A percentile compares a stretch with the other conserved stretches of the same genome.
Evolutionary conservation across 2,329 filamentous ascomycete species (phyloP).

Genomic region (Ceratocystiopsis brevicomis): DNA sequence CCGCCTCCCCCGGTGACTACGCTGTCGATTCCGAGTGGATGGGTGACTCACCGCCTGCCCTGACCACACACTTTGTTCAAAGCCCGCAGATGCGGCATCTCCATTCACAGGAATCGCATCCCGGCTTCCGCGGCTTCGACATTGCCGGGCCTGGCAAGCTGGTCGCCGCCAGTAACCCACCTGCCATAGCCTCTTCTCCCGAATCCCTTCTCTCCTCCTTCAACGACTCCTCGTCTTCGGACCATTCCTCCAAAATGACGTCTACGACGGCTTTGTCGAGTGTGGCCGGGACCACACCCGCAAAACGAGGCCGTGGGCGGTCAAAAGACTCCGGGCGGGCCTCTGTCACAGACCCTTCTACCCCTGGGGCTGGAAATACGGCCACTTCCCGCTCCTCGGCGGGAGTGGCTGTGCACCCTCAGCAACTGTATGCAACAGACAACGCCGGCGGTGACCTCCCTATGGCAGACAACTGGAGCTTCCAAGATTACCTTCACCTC

Average conservation of each 20-base stretch:
- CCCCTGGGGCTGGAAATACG: background rate
- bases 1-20: constrained; percentile 9
- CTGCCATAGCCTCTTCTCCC: constrained; percentile 7
- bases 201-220: constrained; percentile 15
- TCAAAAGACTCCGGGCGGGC: constrained; percentile 13
- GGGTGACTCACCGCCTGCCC: constrained; percentile 9
- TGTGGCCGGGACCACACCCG: constrained; percentile 2
- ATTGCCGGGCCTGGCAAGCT: background rate
- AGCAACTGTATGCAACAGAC: too few species aligned
- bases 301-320: constrained; percentile 6
- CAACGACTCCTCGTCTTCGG: constrained; percentile 31
- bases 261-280: constrained; percentile 8
- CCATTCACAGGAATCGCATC: background rate
- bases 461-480: constrained; percentile 18
- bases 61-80: constrained; percentile 10
- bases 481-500: constrained; percentile 18
- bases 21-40: constrained; percentile 11
- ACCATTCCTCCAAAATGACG: constrained; percentile 21
- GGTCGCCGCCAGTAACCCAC: constrained; percentile 1
- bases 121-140: background rate
- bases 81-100: constrained; percentile 2
- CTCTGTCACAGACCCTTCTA: background rate
- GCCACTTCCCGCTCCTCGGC: background rate
- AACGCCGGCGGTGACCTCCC: too few species aligned
- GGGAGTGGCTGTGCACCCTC: background rate